Conservation (phyloP, 345 rosid species). For the Carallia pectinifolia region DNA sequence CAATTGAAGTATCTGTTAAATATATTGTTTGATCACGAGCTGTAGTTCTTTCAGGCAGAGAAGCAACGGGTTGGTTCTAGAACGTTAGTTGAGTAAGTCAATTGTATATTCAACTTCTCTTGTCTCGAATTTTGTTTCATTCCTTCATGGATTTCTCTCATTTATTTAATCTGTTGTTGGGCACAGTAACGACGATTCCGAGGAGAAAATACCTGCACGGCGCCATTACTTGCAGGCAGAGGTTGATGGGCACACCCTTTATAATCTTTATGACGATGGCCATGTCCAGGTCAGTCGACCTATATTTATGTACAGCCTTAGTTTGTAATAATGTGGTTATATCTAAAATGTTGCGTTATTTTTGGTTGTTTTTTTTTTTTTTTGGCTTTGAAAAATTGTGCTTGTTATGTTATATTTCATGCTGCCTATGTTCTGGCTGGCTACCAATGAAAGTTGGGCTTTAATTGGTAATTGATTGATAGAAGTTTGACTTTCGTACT, state of each 20-base stretch:
- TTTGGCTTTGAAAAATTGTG: not conserved
- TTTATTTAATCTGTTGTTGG: not conserved
- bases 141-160: not conserved
- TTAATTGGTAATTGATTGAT: too few species aligned
- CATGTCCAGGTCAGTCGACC: slow-evolving; percentile 48
- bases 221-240: slow-evolving; percentile 44
- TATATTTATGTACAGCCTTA: not conserved
- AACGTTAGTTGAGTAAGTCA: slow-evolving; percentile 30
- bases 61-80: slow-evolving; percentile 5
- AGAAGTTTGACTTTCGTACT: too few species aligned
- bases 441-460: too few species aligned
- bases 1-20: not conserved
- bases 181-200: slow-evolving; percentile 27
- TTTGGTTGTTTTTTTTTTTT: not conserved
- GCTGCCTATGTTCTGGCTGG: not conserved
- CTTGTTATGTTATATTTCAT: not conserved
- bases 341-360: not conserved
- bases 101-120: not conserved
- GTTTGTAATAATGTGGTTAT: too few species aligned
- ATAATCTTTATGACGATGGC: slow-evolving; percentile 57
- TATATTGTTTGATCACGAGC: not conserved
- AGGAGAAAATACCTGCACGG: slow-evolving; percentile 39
- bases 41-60: slow-evolving; percentile 20
- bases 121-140: not conserved
- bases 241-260: slow-evolving; percentile 43